phyloP scores from a whole-genome alignment of 768 basidiomycete genomes.

The Boletus vinaceobasis region DNA sequence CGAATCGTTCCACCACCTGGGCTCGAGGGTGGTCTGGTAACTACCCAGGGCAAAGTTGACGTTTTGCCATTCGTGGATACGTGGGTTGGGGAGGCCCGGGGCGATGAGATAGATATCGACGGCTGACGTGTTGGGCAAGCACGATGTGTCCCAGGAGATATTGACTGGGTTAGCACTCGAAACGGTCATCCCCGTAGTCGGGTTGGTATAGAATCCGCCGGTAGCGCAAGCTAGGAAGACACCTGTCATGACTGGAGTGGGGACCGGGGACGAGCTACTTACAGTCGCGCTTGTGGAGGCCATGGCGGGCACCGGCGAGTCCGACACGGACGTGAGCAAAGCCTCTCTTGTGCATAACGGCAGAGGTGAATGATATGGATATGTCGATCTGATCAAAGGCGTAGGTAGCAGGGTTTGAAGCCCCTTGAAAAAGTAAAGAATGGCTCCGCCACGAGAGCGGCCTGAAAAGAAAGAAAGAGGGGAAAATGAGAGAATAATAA shows the following conservation, averaged over 20 bases:
- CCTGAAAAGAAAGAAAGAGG: constrained; percentile 16
- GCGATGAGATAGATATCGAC: constrained; percentile 72
- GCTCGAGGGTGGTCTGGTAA: constrained; percentile 49
- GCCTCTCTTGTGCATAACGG: constrained; percentile 30
- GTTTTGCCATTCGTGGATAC: constrained; percentile 55
- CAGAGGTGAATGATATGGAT: neutral
- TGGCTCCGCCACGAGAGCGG: constrained; percentile 27
- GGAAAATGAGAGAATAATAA: constrained; percentile 13
- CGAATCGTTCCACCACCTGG: constrained; percentile 72
- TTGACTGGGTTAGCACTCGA: constrained; percentile 47
- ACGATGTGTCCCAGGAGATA: constrained; percentile 64
- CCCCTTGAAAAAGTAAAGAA: constrained; percentile 21
- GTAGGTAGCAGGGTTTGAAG: constrained; percentile 2
- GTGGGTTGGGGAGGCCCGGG: constrained; percentile 38
- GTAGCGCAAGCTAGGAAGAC: constrained; percentile 44
- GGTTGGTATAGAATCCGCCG: constrained; percentile 62
- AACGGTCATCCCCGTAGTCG: constrained; percentile 45
- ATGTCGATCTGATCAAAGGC: constrained; percentile 4
- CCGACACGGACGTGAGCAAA: constrained; percentile 25
- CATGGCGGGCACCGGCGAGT: constrained; percentile 17
- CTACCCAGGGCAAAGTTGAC: constrained; percentile 48
- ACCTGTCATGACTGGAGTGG: neutral
- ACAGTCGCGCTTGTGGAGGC: constrained; percentile 26
- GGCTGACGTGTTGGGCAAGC: constrained; percentile 40
- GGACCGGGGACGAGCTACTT: neutral